phyloP scores from a whole-genome alignment of 768 basidiomycete genomes.

The Phaffia tasmanica region DNA sequence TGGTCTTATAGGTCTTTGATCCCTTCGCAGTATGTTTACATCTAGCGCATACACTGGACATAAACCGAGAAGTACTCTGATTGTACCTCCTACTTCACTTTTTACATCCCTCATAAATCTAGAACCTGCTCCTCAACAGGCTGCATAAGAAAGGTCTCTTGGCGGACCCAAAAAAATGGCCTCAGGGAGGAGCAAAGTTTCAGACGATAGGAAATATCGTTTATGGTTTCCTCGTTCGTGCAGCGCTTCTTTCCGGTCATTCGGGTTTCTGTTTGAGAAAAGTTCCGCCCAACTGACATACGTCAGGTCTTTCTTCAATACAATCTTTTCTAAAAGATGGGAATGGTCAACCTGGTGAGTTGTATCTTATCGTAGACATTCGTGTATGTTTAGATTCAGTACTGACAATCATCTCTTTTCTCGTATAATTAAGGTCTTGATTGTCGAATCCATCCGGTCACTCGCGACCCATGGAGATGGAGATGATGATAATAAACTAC shows the following conservation, averaged over 20 bases:
- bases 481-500: slow-evolving; percentile 50
- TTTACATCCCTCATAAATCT: not conserved
- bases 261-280: not conserved
- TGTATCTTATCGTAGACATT: not conserved
- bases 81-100: too few species aligned
- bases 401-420: not conserved
- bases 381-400: not conserved
- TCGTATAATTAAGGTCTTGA: slow-evolving; percentile 45
- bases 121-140: slow-evolving; percentile 44
- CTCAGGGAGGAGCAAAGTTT: slow-evolving; percentile 43
- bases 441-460: slow-evolving; percentile 73
- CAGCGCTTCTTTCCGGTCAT: slow-evolving; percentile 46
- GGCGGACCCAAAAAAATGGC: slow-evolving; percentile 23
- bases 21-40: not conserved
- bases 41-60: not conserved
- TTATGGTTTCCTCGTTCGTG: slow-evolving; percentile 47
- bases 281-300: not conserved
- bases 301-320: not conserved
- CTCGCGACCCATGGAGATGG: slow-evolving; percentile 50
- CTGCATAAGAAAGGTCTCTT: slow-evolving; percentile 63
- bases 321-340: slow-evolving; percentile 51
- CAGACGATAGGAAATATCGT: slow-evolving; percentile 82
- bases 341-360: slow-evolving; percentile 60
- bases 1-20: not conserved
- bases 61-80: not conserved